Evolutionary conservation across 306 rosid genomes (phyloP).

Genomic region (Oemleria cerasiformis): DNA sequence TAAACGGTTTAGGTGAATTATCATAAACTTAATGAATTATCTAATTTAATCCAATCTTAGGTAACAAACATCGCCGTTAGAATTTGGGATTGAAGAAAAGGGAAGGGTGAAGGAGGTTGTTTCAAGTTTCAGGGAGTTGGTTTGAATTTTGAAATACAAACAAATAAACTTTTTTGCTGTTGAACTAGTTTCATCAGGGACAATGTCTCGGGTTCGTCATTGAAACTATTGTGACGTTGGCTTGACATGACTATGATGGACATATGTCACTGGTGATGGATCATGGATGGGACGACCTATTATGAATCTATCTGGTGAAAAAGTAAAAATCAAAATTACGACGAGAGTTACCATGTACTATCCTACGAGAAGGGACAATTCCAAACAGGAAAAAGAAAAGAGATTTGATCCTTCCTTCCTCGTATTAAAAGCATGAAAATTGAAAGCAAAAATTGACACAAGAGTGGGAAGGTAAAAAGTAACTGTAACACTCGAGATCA

Average conservation of each 20-base stretch:
- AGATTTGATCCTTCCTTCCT: background rate
- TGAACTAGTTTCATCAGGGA: constrained; percentile 26
- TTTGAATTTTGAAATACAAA: background rate
- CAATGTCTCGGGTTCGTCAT: constrained; percentile 23
- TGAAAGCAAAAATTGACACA: background rate
- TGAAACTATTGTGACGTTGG: background rate
- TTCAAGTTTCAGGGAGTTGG: constrained; percentile 20
- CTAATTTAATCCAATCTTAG: too few relatives aligned
- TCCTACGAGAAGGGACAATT: too few relatives aligned
- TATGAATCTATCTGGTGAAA: background rate
- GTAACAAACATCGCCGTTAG: too few relatives aligned
- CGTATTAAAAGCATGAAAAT: too few relatives aligned
- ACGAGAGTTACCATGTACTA: too few relatives aligned
- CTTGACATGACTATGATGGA: background rate
- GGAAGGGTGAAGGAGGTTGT: background rate
- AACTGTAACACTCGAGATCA: background rate
- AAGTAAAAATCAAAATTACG: too few relatives aligned
- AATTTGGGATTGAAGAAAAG: constrained; percentile 13
- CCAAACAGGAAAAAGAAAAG: background rate
- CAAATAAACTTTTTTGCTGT: background rate
- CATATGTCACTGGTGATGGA: constrained; percentile 2
- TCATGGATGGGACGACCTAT: background rate
- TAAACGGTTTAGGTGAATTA: too few relatives aligned
- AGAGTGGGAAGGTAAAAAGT: background rate
- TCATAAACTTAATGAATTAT: too few relatives aligned